A percentile compares a stretch with the other conserved stretches of the same genome.
phyloP scores from a whole-genome alignment of 2,329 filamentous ascomycete genomes.

The Fonsecaea multimorphosa region DNA sequence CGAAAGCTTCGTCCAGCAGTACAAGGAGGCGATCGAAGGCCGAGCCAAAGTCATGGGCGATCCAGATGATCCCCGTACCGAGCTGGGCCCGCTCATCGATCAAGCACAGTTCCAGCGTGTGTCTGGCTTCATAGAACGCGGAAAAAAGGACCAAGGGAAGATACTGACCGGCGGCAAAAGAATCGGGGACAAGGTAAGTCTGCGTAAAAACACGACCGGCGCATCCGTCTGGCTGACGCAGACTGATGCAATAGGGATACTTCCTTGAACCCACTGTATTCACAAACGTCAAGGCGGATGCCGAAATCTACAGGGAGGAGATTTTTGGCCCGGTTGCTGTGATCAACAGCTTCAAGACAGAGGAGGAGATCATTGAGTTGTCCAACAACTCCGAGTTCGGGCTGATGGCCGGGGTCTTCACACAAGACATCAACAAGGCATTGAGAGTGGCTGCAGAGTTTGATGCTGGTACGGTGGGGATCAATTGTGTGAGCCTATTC shows the following conservation, averaged over 20 bases:
- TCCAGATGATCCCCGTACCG: conserved; percentile 47
- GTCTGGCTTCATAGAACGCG: conserved; percentile 49
- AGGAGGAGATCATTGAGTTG: conserved; percentile 46
- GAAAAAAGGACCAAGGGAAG: conserved; percentile 47
- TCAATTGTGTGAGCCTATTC: conserved; percentile 51
- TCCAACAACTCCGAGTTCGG: conserved; percentile 51
- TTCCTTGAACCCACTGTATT: conserved; percentile 48
- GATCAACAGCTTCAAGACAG: conserved; percentile 46
- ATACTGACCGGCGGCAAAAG: conserved; percentile 45
- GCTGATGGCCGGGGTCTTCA: conserved; percentile 51
- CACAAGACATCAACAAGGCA: conserved; percentile 47
- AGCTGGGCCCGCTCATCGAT: conserved; percentile 52
- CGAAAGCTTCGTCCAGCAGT: conserved; percentile 61
- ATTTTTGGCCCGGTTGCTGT: conserved; percentile 52
- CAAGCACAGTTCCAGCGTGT: conserved; percentile 51
- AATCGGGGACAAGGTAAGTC: conserved; percentile 34
- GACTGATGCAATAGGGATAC: conserved; percentile 38
- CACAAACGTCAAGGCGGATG: conserved; percentile 41
- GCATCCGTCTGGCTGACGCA: background rate
- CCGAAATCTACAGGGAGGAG: conserved; percentile 48
- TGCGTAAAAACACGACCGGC: background rate
- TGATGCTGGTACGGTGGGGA: conserved; percentile 52
- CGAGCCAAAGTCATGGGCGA: conserved; percentile 43
- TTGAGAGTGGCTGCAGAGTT: conserved; percentile 49
- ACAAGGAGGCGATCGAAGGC: conserved; percentile 39